Evolutionary conservation across 108 stramenopile genomes (phyloP).

Genomic region (Aureococcus anophagefferens): DNA sequence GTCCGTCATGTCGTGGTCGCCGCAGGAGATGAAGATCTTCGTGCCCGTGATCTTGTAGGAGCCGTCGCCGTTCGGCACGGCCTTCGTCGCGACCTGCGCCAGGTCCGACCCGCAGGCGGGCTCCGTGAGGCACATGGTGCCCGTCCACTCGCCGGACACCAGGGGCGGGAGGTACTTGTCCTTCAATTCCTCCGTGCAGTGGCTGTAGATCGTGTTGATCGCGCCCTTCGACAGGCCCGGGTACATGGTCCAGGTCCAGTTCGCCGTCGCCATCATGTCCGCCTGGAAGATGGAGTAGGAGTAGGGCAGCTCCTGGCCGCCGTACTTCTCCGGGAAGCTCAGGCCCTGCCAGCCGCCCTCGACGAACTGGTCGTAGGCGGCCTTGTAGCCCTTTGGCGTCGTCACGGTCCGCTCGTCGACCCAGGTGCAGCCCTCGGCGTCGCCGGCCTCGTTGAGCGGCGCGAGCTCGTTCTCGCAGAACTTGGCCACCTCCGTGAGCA

Average conservation of each 20-base stretch:
- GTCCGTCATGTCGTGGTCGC: constrained; percentile 17
- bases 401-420: no score
- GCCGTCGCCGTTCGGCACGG: constrained; percentile 6
- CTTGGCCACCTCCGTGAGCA: no score
- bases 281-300: not conserved
- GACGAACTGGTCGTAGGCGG: not conserved
- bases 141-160: constrained; percentile 1
- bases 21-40: constrained; percentile 25
- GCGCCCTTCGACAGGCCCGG: constrained; percentile 13
- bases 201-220: constrained; percentile 12
- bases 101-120: constrained; percentile 16
- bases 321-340: not conserved
- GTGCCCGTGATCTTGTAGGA: constrained; percentile 16
- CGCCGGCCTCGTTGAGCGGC: no score
- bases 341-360: not conserved
- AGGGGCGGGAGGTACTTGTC: constrained; percentile 19
- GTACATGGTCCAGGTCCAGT: not conserved
- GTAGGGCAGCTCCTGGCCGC: not conserved
- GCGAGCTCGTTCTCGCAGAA: not conserved
- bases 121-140: constrained; percentile 28
- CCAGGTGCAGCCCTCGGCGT: no score
- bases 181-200: constrained; percentile 14
- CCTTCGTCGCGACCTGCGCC: constrained; percentile 13
- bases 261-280: not conserved
- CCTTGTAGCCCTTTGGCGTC: not conserved